Percentiles rank a stretch among this genome's conserved stretches.
Evolutionary conservation across 306 rosid species (phyloP).

Genomic region (Dryas octopetala): DNA sequence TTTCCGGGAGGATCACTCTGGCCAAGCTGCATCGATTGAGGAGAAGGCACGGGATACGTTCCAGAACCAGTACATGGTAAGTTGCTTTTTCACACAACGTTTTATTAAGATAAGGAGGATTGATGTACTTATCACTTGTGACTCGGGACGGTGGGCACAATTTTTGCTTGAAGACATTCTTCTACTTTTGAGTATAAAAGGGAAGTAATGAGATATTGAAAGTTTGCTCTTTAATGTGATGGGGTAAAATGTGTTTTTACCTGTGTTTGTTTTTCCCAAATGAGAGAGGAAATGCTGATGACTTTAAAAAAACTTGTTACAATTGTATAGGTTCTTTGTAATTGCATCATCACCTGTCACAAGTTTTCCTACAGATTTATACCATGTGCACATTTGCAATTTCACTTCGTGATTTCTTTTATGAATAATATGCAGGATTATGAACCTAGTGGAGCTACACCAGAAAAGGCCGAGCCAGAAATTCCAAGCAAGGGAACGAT

Average conservation of each 20-base stretch:
- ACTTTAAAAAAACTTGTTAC: neutral
- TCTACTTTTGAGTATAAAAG: neutral
- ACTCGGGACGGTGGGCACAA: neutral
- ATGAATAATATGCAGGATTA: slow-evolving; percentile 60
- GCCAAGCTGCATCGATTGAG: slow-evolving; percentile 62
- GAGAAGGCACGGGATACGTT: slow-evolving; percentile 60
- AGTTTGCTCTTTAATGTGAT: no score
- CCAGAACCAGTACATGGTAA: slow-evolving; percentile 58
- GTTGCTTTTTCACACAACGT: slow-evolving; percentile 12
- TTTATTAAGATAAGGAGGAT: neutral
- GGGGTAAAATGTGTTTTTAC: neutral
- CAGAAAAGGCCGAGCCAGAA: slow-evolving; percentile 58
- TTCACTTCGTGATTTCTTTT: slow-evolving; percentile 4
- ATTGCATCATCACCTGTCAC: neutral
- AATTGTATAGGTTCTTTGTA: neutral
- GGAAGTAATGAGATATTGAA: no score
- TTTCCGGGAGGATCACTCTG: slow-evolving; percentile 59
- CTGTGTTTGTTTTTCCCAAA: neutral
- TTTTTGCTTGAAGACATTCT: neutral
- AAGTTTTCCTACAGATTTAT: neutral
- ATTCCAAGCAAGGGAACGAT: slow-evolving; percentile 73
- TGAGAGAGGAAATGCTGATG: neutral
- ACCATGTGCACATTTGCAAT: neutral
- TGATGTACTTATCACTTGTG: neutral
- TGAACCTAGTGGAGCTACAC: slow-evolving; percentile 81